Conservation (phyloP, 306 rosid species). For the Parietaria judaica region DNA sequence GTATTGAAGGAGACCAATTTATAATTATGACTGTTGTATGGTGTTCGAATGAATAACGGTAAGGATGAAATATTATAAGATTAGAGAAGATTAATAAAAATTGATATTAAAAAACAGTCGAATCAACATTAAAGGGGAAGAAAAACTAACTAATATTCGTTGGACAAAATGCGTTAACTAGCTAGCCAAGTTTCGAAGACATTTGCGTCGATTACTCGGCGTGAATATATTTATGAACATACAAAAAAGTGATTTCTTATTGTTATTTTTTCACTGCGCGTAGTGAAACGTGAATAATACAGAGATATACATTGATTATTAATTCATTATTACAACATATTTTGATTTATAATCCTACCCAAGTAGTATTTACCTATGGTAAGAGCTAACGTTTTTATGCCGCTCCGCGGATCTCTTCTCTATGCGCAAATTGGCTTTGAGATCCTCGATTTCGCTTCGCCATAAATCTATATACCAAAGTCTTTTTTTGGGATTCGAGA, state of each 20-base stretch:
- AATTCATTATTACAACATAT: not conserved
- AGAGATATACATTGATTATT: too few species aligned
- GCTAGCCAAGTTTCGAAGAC: too few species aligned
- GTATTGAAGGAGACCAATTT: too few species aligned
- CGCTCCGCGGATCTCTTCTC: conserved; percentile 25
- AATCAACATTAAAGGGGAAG: too few species aligned
- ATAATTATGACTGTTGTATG: too few species aligned
- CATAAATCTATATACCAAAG: conserved; percentile 28
- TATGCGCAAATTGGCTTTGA: conserved; percentile 32
- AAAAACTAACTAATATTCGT: too few species aligned
- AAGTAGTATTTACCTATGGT: conserved; percentile 3
- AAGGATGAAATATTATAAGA: too few species aligned
- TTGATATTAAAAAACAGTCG: too few species aligned
- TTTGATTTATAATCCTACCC: not conserved
- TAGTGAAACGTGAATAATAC: not conserved
- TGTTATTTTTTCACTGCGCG: not conserved
- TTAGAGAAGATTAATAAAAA: too few species aligned
- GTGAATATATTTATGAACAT: not conserved
- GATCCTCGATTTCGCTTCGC: conserved; percentile 25
- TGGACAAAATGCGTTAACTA: too few species aligned
- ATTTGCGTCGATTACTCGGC: too few species aligned
- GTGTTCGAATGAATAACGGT: too few species aligned
- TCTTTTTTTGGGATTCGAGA: conserved; percentile 21
- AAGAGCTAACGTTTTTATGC: conserved; percentile 11
- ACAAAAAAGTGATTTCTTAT: not conserved